A percentile compares a stretch with the other conserved stretches of the same genome.
Evolutionary conservation across 164 flowering plant species (phyloP).

Genomic region (Pachysandra terminalis): DNA sequence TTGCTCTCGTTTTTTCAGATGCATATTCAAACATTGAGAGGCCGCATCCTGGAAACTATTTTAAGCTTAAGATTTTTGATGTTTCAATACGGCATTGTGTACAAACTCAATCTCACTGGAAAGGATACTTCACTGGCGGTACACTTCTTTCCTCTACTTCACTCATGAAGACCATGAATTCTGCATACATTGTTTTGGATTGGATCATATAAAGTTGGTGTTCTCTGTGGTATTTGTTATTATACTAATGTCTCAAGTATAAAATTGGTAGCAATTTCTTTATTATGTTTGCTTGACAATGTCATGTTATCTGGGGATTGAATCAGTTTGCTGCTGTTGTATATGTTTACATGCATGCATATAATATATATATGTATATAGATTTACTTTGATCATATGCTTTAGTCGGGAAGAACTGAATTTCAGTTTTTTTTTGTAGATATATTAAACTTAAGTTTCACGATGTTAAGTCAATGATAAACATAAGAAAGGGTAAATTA

Average conservation of each 20-base stretch:
- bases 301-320: too few relatives aligned
- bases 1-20: constrained; percentile 37
- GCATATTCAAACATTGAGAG: constrained; percentile 89
- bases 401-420: too few relatives aligned
- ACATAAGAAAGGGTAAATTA: too few relatives aligned
- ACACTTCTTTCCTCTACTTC: constrained; percentile 9
- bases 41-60: constrained; percentile 90
- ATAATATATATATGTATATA: too few relatives aligned
- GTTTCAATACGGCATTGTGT: constrained; percentile 96
- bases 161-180: neutral
- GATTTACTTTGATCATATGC: too few relatives aligned
- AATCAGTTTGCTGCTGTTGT: too few relatives aligned
- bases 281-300: too few relatives aligned
- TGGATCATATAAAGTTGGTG: neutral
- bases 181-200: neutral
- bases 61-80: constrained; percentile 79
- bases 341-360: too few relatives aligned
- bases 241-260: too few relatives aligned
- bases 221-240: neutral
- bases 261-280: too few relatives aligned
- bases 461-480: neutral
- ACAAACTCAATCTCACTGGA: constrained; percentile 83
- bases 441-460: too few relatives aligned
- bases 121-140: constrained; percentile 75
- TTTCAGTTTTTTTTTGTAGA: too few relatives aligned